These are phyloP conservation scores for Meredithiella fracta DNA, from an alignment of 2,329 filamentous ascomycete genomes.

Conservation along the genomic window DNA sequence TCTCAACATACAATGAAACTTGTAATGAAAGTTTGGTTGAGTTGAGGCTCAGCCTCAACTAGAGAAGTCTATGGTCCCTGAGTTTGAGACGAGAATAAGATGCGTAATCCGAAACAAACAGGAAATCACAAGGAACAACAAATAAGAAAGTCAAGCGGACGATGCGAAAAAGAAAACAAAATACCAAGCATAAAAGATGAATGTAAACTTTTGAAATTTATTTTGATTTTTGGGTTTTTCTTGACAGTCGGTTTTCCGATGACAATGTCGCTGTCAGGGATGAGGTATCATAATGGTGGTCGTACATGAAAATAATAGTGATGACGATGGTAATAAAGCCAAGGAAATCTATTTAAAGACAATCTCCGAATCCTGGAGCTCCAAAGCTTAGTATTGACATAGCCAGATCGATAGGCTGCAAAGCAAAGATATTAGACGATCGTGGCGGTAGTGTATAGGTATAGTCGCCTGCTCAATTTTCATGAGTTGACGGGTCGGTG, in stretches of 20 bases:
- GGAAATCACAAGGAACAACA: not conserved
- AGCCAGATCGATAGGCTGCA: not conserved
- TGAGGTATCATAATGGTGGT: constrained; percentile 12
- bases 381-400: not conserved
- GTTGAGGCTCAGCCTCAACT: no score
- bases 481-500: not conserved
- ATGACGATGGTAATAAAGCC: not conserved
- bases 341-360: not conserved
- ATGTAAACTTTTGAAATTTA: not conserved
- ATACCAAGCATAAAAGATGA: not conserved
- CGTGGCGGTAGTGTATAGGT: not conserved
- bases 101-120: not conserved
- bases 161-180: no score
- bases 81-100: not conserved
- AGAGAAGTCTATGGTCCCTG: no score
- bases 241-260: not conserved
- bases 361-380: not conserved
- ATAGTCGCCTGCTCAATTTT: not conserved
- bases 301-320: not conserved
- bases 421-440: not conserved
- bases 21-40: no score
- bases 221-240: not conserved
- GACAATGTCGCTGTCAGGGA: not conserved
- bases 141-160: not conserved
- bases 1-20: no score